A percentile compares a stretch with the other conserved stretches of the same genome.
Conservation (phyloP, 768 basidiomycete genomes). For the Lactarius hengduanensis region DNA sequence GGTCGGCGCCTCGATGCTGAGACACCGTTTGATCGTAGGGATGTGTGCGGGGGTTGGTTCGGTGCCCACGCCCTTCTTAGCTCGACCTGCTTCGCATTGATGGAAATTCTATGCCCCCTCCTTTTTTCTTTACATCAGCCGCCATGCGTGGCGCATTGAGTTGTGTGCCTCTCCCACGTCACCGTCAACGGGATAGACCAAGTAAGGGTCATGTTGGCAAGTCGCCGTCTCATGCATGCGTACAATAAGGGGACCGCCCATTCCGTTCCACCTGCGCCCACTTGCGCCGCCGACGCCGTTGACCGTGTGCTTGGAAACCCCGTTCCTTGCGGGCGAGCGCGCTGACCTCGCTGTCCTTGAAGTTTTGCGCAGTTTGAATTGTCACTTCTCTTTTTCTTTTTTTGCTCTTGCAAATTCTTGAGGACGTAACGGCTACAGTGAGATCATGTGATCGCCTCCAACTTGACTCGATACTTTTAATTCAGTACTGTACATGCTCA, state of each 20-base stretch:
- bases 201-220: not conserved
- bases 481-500: conserved; percentile 13
- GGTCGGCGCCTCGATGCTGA: not conserved
- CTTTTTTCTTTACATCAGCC: not conserved
- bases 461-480: no score
- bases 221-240: not conserved
- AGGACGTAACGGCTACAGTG: not conserved
- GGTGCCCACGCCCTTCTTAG: conserved; percentile 21
- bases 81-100: conserved; percentile 23
- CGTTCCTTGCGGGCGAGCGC: conserved; percentile 10
- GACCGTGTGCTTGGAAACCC: not conserved
- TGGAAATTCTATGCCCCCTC: conserved; percentile 22
- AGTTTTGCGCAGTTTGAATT: conserved; percentile 24
- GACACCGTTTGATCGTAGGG: not conserved
- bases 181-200: not conserved
- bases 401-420: not conserved
- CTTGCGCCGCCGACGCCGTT: not conserved
- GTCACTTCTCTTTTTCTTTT: not conserved
- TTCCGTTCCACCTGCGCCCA: not conserved
- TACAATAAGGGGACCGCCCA: not conserved
- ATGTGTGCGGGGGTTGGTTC: conserved; percentile 24
- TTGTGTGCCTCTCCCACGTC: conserved; percentile 13
- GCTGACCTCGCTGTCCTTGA: conserved; percentile 23
- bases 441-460: conserved; percentile 8
- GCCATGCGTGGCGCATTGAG: conserved; percentile 15